A percentile compares a stretch with the other conserved stretches of the same genome.
Evolutionary conservation across 805 yeast genomes (phyloP).

Genomic region (Lachancea lanzarotensis): DNA sequence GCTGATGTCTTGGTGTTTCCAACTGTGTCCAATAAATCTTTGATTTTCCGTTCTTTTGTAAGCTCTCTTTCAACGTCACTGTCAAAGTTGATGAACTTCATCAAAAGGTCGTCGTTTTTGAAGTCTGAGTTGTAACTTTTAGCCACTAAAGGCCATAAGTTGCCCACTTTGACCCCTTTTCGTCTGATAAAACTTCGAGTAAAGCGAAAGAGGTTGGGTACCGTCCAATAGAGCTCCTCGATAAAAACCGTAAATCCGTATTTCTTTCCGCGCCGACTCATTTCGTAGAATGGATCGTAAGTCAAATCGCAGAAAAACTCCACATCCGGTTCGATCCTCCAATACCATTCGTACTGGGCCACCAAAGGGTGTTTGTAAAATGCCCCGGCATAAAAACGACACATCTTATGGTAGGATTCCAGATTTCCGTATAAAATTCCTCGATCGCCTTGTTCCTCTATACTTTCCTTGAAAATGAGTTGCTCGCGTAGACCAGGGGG

Average conservation of each 20-base stretch:
- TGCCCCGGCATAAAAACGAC: conserved; percentile 81
- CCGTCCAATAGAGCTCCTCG: conserved; percentile 71
- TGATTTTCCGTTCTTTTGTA: conserved; percentile 29
- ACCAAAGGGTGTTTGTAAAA: conserved; percentile 78
- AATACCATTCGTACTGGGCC: conserved; percentile 74
- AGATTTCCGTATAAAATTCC: conserved; percentile 77
- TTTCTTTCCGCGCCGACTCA: conserved; percentile 60
- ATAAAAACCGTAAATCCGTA: conserved; percentile 84
- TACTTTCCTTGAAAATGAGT: conserved; percentile 42
- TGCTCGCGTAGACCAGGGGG: conserved; percentile 32
- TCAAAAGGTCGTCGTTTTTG: conserved; percentile 29
- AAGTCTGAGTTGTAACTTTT: conserved; percentile 34
- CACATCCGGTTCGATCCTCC: conserved; percentile 94
- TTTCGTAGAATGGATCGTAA: conserved; percentile 82
- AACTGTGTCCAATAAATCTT: conserved; percentile 20
- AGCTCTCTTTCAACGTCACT: conserved; percentile 23
- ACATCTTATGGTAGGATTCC: conserved; percentile 88
- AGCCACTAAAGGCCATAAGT: conserved; percentile 62
- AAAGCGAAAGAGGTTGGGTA: conserved; percentile 71
- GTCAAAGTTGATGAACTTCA: conserved; percentile 24
- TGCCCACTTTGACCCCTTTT: conserved; percentile 43
- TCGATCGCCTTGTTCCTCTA: conserved; percentile 74
- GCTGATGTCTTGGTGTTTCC: conserved; percentile 16
- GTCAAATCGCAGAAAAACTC: conserved; percentile 85
- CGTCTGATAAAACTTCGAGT: conserved; percentile 55